phyloP scores from a whole-genome alignment of 1,284 basidiomycete genomes.

The Malassezia restricta region DNA sequence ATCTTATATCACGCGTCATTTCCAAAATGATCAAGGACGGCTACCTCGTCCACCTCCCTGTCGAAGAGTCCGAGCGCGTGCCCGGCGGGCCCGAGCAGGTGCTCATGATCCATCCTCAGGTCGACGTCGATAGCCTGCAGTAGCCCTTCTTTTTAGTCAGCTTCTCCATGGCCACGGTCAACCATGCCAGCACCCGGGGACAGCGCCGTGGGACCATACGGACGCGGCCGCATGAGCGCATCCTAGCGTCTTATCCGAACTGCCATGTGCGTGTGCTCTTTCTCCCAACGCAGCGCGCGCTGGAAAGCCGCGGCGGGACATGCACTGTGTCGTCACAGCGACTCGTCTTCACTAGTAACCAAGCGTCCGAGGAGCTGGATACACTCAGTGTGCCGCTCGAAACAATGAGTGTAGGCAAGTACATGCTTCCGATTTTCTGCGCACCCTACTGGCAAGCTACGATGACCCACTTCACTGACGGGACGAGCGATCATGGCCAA shows the following conservation, averaged over 20 bases:
- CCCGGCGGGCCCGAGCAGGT: conserved; percentile 13
- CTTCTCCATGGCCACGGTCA: conserved; percentile 1
- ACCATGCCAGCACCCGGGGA: background rate
- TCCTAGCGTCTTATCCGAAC: background rate
- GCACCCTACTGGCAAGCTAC: conserved; percentile 1
- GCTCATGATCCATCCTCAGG: conserved; percentile 35
- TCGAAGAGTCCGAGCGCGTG: conserved; percentile 21
- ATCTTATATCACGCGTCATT: conserved; percentile 77
- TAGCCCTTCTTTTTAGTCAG: conserved; percentile 5
- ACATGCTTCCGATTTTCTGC: background rate
- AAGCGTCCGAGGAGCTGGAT: background rate
- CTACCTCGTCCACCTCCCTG: conserved; percentile 38
- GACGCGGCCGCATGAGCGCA: background rate
- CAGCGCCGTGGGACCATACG: background rate
- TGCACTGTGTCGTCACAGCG: background rate
- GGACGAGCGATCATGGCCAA: background rate
- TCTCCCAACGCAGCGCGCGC: background rate
- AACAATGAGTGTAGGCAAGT: background rate
- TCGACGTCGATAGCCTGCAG: conserved; percentile 34
- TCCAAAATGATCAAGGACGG: conserved; percentile 71
- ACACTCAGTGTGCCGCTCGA: background rate
- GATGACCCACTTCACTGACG: background rate
- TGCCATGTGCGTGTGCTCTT: background rate
- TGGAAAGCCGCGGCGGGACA: background rate
- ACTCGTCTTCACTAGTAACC: background rate